A percentile compares a stretch with the other conserved stretches of the same genome.
Conservation (phyloP, 805 yeast genomes). For the Spathaspora boniae region DNA sequence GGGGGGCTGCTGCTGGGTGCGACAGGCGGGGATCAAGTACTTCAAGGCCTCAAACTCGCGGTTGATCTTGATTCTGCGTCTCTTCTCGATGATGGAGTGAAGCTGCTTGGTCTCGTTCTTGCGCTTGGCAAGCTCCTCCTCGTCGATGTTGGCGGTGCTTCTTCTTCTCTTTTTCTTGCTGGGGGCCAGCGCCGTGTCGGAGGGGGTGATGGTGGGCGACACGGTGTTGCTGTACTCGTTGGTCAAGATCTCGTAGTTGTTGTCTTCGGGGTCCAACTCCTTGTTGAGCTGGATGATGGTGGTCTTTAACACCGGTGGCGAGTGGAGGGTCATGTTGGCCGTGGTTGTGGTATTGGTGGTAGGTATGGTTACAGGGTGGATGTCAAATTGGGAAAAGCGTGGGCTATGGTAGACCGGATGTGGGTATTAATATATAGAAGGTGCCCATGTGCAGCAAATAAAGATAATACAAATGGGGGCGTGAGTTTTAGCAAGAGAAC, state of each 20-base stretch:
- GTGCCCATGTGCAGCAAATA: too few relatives aligned
- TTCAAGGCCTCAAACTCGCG: constrained; percentile 80
- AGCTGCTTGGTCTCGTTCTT: constrained; percentile 42
- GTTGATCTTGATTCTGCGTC: constrained; percentile 74
- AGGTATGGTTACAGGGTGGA: neutral
- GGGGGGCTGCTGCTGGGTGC: constrained; percentile 27
- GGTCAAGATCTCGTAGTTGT: constrained; percentile 40
- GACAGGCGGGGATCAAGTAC: constrained; percentile 74
- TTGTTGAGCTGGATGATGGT: constrained; percentile 43
- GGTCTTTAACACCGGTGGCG: constrained; percentile 42
- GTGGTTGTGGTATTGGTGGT: neutral
- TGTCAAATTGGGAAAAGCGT: too few relatives aligned
- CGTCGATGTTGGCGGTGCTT: constrained; percentile 34
- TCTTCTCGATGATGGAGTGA: constrained; percentile 77
- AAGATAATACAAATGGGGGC: too few relatives aligned
- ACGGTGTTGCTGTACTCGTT: constrained; percentile 26
- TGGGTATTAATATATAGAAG: too few relatives aligned
- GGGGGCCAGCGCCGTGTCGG: constrained; percentile 1
- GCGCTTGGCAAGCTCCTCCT: constrained; percentile 40
- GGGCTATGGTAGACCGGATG: too few relatives aligned
- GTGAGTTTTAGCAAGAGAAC: too few relatives aligned
- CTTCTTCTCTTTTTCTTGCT: constrained; percentile 37
- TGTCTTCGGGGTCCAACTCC: constrained; percentile 40
- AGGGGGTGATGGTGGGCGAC: constrained; percentile 7
- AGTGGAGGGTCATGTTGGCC: constrained; percentile 21